phyloP scores from a whole-genome alignment of 176 grass and related monocot genomes.

The Aegilops umbellulata region DNA sequence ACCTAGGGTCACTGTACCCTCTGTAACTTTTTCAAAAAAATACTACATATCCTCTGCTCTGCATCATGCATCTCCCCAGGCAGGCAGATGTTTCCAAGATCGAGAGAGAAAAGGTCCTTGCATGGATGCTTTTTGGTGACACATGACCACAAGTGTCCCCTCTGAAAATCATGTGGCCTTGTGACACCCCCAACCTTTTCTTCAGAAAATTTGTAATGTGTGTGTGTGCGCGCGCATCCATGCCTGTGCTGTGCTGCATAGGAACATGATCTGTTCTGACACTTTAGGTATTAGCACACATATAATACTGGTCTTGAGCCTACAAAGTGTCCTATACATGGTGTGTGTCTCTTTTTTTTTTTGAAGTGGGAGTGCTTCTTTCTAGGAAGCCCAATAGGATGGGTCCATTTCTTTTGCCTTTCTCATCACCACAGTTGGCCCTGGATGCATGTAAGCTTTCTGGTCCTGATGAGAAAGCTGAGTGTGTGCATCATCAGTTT shows the following conservation, averaged over 20 bases:
- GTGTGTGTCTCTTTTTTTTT: background rate
- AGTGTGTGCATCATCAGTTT: conserved; percentile 15
- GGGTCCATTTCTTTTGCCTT: conserved; percentile 25
- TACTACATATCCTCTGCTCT: background rate
- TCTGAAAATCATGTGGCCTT: conserved; percentile 37
- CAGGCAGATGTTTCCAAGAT: conserved; percentile 39
- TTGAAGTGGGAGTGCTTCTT: conserved; percentile 20
- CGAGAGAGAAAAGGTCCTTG: conserved; percentile 37
- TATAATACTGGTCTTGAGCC: conserved; percentile 2
- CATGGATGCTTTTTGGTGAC: conserved; percentile 15
- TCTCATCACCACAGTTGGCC: conserved; percentile 13
- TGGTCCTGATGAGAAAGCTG: conserved; percentile 26
- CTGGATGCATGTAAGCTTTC: conserved; percentile 19
- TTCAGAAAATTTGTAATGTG: conserved; percentile 2
- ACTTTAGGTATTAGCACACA: conserved; percentile 18
- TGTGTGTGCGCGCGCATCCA: background rate
- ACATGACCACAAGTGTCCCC: conserved; percentile 41
- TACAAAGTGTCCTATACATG: conserved; percentile 26
- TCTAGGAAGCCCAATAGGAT: background rate
- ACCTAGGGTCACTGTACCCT: background rate
- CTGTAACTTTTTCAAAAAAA: conserved; percentile 8
- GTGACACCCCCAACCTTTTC: background rate
- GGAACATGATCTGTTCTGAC: conserved; percentile 16
- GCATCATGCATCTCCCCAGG: conserved; percentile 28
- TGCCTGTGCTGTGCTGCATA: background rate